Evolutionary conservation across 352 stramenopile genomes (phyloP).

Genomic region (Phytophthora niederhauseri): DNA sequence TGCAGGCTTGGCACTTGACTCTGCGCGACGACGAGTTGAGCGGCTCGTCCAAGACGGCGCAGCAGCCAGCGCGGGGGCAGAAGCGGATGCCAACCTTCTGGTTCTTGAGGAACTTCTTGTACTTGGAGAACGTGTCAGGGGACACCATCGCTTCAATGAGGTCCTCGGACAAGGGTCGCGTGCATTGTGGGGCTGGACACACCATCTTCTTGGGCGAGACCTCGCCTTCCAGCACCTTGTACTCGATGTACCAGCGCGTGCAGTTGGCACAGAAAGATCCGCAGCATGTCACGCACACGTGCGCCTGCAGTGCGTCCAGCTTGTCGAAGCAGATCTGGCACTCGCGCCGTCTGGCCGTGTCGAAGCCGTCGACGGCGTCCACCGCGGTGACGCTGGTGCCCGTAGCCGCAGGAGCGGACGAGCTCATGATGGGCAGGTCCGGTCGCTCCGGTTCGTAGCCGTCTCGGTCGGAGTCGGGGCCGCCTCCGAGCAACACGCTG

Average conservation of each 20-base stretch:
- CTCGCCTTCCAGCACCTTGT: constrained; percentile 79
- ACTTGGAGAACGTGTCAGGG: constrained; percentile 61
- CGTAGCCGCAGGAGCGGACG: constrained; percentile 21
- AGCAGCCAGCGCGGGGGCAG: constrained; percentile 70
- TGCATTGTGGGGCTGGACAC: constrained; percentile 68
- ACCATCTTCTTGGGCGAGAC: constrained; percentile 78
- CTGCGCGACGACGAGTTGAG: constrained; percentile 49
- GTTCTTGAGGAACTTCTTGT: constrained; percentile 68
- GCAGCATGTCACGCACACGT: constrained; percentile 54
- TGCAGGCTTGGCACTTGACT: constrained; percentile 53
- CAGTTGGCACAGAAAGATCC: constrained; percentile 63
- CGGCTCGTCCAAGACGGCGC: constrained; percentile 61
- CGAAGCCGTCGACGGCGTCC: constrained; percentile 28
- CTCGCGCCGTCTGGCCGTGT: constrained; percentile 37
- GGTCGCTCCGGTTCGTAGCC: constrained; percentile 22
- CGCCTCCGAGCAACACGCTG: constrained; percentile 24
- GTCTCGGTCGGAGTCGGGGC: constrained; percentile 11
- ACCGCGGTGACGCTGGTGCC: constrained; percentile 3
- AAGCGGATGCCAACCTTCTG: constrained; percentile 73
- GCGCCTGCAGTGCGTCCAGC: constrained; percentile 48
- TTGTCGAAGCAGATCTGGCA: constrained; percentile 84
- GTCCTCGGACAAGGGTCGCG: constrained; percentile 49
- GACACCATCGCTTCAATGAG: constrained; percentile 61
- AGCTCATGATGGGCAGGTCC: constrained; percentile 19
- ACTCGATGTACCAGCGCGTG: constrained; percentile 75